Conservation (phyloP, 2,329 filamentous ascomycete genomes). For the Penicillium frequentans region DNA sequence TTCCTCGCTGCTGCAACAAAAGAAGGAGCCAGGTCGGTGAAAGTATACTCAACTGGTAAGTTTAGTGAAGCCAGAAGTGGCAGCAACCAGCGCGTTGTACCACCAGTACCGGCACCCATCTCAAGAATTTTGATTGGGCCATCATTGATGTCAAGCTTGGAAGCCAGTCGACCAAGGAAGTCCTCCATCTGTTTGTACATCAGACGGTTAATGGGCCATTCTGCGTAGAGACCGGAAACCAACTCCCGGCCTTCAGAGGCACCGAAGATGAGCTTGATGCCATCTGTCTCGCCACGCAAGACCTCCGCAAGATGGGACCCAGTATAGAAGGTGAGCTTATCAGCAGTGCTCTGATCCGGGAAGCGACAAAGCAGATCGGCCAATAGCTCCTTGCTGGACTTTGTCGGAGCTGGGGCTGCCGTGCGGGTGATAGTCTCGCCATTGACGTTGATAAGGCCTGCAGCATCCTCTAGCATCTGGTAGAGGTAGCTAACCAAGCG, state of each 20-base stretch:
- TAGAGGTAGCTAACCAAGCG: slow-evolving; percentile 36
- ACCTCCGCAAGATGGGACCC: slow-evolving; percentile 21
- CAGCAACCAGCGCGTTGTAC: slow-evolving; percentile 31
- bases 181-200: slow-evolving; percentile 36
- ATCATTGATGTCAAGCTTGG: not conserved
- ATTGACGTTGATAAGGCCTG: slow-evolving; percentile 31
- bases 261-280: slow-evolving; percentile 43
- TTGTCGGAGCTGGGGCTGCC: not conserved
- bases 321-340: slow-evolving; percentile 20
- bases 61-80: slow-evolving; percentile 17
- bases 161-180: slow-evolving; percentile 21
- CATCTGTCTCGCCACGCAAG: slow-evolving; percentile 35
- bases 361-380: not conserved
- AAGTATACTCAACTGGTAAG: slow-evolving; percentile 35
- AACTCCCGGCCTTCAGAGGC: slow-evolving; percentile 36
- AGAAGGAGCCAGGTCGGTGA: slow-evolving; percentile 37
- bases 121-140: not conserved
- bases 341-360: not conserved
- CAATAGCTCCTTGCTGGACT: not conserved
- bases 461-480: slow-evolving; percentile 32
- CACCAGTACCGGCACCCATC: slow-evolving; percentile 27
- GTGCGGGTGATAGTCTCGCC: slow-evolving; percentile 3
- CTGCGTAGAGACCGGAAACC: slow-evolving; percentile 34
- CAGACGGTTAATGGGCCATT: slow-evolving; percentile 35
- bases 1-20: slow-evolving; percentile 33